A percentile compares a stretch with the other conserved stretches of the same genome.
Conservation (phyloP, 2,329 filamentous ascomycete genomes). For the Exophiala spinifera region DNA sequence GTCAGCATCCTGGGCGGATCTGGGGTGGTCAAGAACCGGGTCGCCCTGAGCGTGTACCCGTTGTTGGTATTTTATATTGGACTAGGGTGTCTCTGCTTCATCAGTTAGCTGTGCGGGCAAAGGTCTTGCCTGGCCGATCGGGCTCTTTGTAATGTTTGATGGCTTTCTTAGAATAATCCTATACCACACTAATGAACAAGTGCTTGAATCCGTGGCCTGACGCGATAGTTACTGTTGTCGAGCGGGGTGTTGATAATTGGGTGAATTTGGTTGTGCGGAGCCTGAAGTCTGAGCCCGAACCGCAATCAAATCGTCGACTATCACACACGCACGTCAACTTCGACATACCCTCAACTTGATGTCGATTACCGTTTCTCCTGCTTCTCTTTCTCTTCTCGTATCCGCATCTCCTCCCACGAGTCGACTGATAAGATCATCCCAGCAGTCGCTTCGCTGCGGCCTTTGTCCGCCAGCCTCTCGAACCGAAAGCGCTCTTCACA, state of each 20-base stretch:
- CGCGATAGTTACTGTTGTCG: neutral
- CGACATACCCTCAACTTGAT: neutral
- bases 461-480: neutral
- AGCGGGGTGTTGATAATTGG: constrained; percentile 1
- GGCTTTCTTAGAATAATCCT: neutral
- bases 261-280: constrained; percentile 4
- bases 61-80: constrained; percentile 93
- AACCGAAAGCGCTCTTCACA: neutral
- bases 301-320: neutral
- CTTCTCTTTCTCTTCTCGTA: neutral
- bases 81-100: constrained; percentile 92
- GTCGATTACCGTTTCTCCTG: neutral
- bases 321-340: neutral
- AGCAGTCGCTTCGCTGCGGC: neutral
- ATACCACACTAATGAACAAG: neutral
- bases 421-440: neutral
- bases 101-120: constrained; percentile 61
- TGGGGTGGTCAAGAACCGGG: constrained; percentile 90
- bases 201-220: neutral
- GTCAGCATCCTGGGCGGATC: constrained; percentile 95
- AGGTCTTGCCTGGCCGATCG: neutral
- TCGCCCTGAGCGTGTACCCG: constrained; percentile 90
- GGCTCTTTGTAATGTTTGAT: neutral
- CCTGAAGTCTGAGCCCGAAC: neutral
- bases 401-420: neutral